Percentiles rank a stretch among this genome's conserved stretches.
phyloP scores from a whole-genome alignment of 306 rosid species.

The Corylus avellana region DNA sequence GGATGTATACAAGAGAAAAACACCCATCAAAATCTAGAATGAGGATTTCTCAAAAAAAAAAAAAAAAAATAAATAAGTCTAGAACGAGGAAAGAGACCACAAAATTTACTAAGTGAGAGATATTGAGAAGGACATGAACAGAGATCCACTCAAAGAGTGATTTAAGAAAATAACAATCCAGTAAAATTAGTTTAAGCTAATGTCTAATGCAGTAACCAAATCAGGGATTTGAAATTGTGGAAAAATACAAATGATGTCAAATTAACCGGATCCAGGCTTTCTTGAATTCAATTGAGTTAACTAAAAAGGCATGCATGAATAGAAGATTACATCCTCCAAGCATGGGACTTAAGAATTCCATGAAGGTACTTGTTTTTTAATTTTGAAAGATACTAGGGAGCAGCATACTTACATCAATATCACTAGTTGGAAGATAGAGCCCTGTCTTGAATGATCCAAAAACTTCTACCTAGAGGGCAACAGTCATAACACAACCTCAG shows the following conservation, averaged over 20 bases:
- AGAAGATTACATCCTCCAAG: background rate
- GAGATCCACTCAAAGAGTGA: too few relatives aligned
- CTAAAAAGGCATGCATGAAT: background rate
- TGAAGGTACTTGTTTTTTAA: conserved; percentile 2
- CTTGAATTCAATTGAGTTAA: background rate
- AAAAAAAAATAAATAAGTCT: too few relatives aligned
- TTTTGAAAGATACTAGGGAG: conserved; percentile 2
- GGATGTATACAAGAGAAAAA: too few relatives aligned
- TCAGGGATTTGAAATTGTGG: background rate
- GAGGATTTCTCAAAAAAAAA: too few relatives aligned
- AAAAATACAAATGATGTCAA: background rate
- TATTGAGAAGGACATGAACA: too few relatives aligned
- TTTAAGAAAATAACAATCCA: too few relatives aligned
- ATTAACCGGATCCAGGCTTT: background rate
- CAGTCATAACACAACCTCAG: conserved; percentile 1
- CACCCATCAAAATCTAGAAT: too few relatives aligned
- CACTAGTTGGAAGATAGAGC: conserved; percentile 91
- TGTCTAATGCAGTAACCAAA: background rate
- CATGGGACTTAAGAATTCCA: conserved; percentile 1
- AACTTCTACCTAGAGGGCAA: conserved; percentile 75
- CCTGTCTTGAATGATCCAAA: conserved; percentile 97
- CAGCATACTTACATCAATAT: conserved; percentile 71
- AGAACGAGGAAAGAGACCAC: too few relatives aligned
- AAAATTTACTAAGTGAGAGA: too few relatives aligned
- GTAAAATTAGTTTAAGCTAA: background rate